Conservation (phyloP, 257 asterid species). For the Solanum paucissectum region DNA sequence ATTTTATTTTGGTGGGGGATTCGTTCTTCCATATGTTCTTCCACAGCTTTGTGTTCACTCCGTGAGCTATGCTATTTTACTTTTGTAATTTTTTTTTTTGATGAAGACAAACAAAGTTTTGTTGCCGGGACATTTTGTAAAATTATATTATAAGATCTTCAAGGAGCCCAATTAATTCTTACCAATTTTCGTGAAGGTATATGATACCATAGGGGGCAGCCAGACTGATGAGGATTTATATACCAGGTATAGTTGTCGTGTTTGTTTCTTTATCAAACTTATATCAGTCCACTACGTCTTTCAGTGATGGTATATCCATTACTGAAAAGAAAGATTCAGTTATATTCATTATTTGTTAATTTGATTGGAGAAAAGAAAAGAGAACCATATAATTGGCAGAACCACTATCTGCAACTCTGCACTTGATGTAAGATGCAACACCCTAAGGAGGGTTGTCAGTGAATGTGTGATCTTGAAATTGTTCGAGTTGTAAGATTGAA, state of each 20-base stretch:
- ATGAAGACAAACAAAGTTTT: background rate
- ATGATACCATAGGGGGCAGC: conserved; percentile 83
- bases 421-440: background rate
- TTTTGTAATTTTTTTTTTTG: no score
- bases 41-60: background rate
- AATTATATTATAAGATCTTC: background rate
- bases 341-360: background rate
- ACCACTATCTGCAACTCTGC: background rate
- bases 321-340: background rate
- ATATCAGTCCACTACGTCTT: background rate
- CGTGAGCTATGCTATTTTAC: background rate
- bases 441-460: background rate
- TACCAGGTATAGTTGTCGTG: conserved; percentile 37
- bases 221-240: conserved; percentile 64
- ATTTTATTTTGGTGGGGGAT: background rate
- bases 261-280: background rate
- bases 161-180: conserved; percentile 1
- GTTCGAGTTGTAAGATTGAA: background rate
- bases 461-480: background rate
- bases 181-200: conserved; percentile 53
- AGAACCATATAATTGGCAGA: background rate
- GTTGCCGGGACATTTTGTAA: background rate
- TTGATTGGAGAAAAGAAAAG: background rate
- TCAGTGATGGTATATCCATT: background rate
- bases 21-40: no score